Evolutionary conservation across 768 basidiomycete genomes (phyloP).

Genomic region (Pleurotus tuber-regium): DNA sequence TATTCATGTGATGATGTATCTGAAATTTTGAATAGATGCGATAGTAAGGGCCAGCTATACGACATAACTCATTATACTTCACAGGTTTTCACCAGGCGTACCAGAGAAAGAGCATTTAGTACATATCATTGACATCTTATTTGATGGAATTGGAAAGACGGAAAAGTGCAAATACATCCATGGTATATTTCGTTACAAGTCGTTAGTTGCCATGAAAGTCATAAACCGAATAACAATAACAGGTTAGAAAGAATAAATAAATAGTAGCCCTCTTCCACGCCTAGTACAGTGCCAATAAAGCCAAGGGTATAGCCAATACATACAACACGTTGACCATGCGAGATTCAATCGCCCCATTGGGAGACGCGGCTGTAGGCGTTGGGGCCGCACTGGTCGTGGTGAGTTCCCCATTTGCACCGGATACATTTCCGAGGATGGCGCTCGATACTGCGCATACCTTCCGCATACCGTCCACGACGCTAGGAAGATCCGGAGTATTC

Average conservation of each 20-base stretch:
- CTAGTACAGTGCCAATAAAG: neutral
- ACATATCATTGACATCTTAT: no score
- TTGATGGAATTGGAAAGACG: no score
- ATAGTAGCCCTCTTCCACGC: neutral
- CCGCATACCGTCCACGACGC: constrained; percentile 47
- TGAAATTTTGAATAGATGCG: no score
- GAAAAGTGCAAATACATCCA: no score
- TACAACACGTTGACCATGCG: neutral
- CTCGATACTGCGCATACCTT: constrained; percentile 51
- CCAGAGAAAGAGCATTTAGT: no score
- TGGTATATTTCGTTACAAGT: constrained; percentile 3
- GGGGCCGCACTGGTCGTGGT: constrained; percentile 26
- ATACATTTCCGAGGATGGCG: constrained; percentile 51
- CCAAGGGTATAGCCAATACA: neutral
- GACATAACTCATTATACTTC: no score
- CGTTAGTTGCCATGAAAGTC: neutral
- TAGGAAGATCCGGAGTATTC: constrained; percentile 43
- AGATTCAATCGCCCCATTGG: constrained; percentile 8
- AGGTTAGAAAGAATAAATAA: neutral
- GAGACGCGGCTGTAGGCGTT: constrained; percentile 19
- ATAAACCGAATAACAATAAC: neutral
- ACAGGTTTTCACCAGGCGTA: no score
- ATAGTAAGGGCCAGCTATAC: no score
- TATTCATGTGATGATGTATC: no score
- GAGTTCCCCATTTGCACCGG: constrained; percentile 38